These are phyloP conservation scores for Diaporthe nobilis DNA, from an alignment of 2,329 filamentous ascomycete genomes.

Conservation along the genomic window DNA sequence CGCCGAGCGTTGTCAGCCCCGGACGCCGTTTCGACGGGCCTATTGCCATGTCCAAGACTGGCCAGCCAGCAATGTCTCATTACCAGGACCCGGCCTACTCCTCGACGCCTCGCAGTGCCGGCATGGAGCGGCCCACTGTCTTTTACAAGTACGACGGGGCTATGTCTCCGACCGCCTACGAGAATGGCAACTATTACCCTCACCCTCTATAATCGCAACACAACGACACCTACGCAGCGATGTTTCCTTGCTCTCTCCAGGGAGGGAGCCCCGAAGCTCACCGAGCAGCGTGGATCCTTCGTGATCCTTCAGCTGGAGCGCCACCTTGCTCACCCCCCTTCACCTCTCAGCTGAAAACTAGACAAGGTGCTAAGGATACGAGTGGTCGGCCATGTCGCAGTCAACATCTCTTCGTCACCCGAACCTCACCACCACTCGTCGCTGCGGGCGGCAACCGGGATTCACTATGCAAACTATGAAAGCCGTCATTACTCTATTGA, in stretches of 20 bases:
- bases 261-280: not conserved
- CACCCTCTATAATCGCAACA: slow-evolving; percentile 31
- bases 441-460: slow-evolving; percentile 32
- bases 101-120: slow-evolving; percentile 37
- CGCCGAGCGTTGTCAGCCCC: not conserved
- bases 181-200: slow-evolving; percentile 38
- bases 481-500: not conserved
- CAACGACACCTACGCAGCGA: not conserved
- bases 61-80: slow-evolving; percentile 15
- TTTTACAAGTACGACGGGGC: slow-evolving; percentile 17
- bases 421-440: not conserved
- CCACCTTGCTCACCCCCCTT: slow-evolving; percentile 21
- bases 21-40: slow-evolving; percentile 29
- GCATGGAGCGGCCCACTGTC: slow-evolving; percentile 38
- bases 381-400: not conserved
- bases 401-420: slow-evolving; percentile 4
- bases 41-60: slow-evolving; percentile 28
- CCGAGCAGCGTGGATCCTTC: slow-evolving; percentile 11
- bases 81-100: slow-evolving; percentile 33
- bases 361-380: not conserved
- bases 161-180: slow-evolving; percentile 11
- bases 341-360: slow-evolving; percentile 24
- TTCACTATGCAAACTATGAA: slow-evolving; percentile 15
- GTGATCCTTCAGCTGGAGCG: slow-evolving; percentile 31
- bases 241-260: not conserved